Evolutionary conservation across 2,329 filamentous ascomycete species (phyloP).

Genomic region (Myriosclerotinia curreyana): DNA sequence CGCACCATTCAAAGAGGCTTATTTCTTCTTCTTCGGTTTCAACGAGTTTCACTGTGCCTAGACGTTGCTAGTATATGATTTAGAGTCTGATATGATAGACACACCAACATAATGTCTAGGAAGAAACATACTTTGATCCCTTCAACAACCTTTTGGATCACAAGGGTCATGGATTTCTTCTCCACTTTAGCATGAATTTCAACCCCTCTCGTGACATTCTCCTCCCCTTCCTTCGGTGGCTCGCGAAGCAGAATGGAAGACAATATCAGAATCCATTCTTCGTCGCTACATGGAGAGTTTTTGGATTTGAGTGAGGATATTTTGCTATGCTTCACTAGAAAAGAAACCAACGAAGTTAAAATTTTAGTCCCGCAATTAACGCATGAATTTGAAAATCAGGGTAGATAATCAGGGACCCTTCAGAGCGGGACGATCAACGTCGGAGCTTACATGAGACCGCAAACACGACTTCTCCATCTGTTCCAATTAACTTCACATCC

Average conservation of each 20-base stretch:
- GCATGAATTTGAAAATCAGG: slow-evolving; percentile 32
- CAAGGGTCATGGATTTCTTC: slow-evolving; percentile 55
- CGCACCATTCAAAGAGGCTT: slow-evolving; percentile 69
- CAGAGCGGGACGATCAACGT: slow-evolving; percentile 30
- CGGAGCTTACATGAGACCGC: slow-evolving; percentile 33
- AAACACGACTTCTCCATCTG: slow-evolving; percentile 47
- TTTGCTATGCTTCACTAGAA: slow-evolving; percentile 55
- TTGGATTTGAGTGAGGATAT: slow-evolving; percentile 52
- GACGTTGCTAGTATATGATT: slow-evolving; percentile 53
- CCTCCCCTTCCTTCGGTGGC: slow-evolving; percentile 42
- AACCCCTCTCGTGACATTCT: slow-evolving; percentile 57
- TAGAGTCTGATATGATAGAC: slow-evolving; percentile 23
- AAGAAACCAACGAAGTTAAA: slow-evolving; percentile 21
- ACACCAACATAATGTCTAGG: background rate
- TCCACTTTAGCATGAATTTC: slow-evolving; percentile 60
- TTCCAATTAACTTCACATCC: slow-evolving; percentile 65
- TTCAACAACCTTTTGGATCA: slow-evolving; percentile 61
- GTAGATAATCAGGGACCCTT: slow-evolving; percentile 28
- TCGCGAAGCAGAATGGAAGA: slow-evolving; percentile 52
- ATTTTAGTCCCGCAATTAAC: slow-evolving; percentile 34
- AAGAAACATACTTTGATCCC: slow-evolving; percentile 61
- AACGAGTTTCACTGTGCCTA: slow-evolving; percentile 63
- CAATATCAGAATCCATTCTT: slow-evolving; percentile 67
- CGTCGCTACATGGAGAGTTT: slow-evolving; percentile 53
- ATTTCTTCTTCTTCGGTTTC: slow-evolving; percentile 53